Percentiles rank a stretch among this genome's conserved stretches.
Evolutionary conservation across 768 basidiomycete genomes (phyloP).

Genomic region (Serendipita sp.): DNA sequence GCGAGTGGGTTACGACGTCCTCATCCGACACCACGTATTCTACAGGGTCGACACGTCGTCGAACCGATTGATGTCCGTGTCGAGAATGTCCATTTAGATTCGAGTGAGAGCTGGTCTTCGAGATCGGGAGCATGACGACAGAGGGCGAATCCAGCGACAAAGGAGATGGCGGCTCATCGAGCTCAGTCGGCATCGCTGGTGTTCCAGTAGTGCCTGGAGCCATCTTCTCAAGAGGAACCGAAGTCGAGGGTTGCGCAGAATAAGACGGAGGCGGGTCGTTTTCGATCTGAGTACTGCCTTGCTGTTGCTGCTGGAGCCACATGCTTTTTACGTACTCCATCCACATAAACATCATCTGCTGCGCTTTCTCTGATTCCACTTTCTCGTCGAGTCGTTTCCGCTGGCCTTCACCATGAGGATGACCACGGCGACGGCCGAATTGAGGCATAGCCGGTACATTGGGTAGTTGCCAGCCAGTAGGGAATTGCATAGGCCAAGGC

Average conservation of each 20-base stretch:
- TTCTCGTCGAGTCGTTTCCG: neutral
- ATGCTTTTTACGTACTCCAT: neutral
- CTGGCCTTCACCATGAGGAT: neutral
- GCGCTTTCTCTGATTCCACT: neutral
- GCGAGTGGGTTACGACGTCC: neutral
- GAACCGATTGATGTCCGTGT: neutral
- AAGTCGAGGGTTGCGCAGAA: neutral
- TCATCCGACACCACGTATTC: neutral
- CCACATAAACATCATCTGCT: neutral
- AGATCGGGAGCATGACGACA: neutral
- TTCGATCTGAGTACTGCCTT: neutral
- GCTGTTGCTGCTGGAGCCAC: neutral
- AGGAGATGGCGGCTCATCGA: neutral
- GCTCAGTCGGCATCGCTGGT: neutral
- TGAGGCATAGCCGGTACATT: neutral
- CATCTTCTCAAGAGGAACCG: neutral
- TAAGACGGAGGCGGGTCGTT: neutral
- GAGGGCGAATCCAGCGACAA: slow-evolving; percentile 1
- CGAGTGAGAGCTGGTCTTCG: neutral
- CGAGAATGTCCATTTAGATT: neutral
- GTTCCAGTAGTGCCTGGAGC: neutral
- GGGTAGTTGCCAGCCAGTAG: neutral
- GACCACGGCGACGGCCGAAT: neutral
- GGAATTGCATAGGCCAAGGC: neutral
- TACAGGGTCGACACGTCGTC: neutral